Percentiles rank a stretch among this genome's conserved stretches.
Evolutionary conservation across 1,284 basidiomycete genomes (phyloP).

Genomic region (Anthracocystis walkeri): DNA sequence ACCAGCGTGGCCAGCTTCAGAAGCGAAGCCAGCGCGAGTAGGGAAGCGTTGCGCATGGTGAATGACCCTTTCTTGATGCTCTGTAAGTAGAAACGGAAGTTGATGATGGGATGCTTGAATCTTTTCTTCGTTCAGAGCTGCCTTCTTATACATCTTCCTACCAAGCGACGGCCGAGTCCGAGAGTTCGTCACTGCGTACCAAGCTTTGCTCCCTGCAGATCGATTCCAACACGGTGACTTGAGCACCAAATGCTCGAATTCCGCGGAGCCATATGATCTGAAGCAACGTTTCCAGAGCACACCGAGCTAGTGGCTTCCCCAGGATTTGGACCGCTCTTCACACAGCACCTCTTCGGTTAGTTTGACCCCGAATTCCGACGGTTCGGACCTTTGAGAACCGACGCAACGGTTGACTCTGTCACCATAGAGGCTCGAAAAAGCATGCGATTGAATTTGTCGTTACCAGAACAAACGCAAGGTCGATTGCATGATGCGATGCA

Average conservation of each 20-base stretch:
- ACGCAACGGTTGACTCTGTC: not conserved
- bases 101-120: not conserved
- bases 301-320: too few relatives aligned
- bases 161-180: too few relatives aligned
- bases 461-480: constrained; percentile 7
- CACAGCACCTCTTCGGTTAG: not conserved
- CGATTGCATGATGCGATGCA: constrained; percentile 3
- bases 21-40: constrained; percentile 11
- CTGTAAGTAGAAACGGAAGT: not conserved
- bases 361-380: not conserved
- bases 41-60: constrained; percentile 7
- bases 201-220: too few relatives aligned
- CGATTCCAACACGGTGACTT: too few relatives aligned
- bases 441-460: not conserved
- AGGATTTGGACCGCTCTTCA: not conserved
- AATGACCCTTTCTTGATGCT: too few relatives aligned
- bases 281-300: too few relatives aligned
- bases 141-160: not conserved
- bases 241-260: too few relatives aligned
- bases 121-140: not conserved
- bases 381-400: not conserved
- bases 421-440: not conserved
- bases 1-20: constrained; percentile 9
- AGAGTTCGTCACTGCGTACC: too few relatives aligned
- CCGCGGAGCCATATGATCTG: too few relatives aligned